Evolutionary conservation across 257 asterid species (phyloP).

Genomic region (Nemophila menziesii): DNA sequence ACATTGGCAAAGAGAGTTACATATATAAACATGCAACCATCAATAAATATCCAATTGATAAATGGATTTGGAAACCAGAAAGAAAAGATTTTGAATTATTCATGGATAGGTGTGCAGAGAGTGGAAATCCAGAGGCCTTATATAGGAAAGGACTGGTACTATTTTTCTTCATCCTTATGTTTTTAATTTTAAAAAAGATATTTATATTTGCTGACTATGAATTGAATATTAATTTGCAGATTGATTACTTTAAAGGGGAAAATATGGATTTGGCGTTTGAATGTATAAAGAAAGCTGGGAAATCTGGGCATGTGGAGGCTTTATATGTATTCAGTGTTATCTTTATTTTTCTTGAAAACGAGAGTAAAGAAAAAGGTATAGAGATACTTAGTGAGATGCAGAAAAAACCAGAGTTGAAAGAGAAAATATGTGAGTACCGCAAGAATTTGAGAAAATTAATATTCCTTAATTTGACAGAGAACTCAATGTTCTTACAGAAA

Average conservation of each 20-base stretch:
- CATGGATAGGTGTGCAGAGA: constrained; percentile 9
- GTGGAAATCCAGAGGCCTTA: constrained; percentile 10
- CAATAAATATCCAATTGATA: constrained; percentile 6
- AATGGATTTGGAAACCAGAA: constrained; percentile 15
- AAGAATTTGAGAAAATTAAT: constrained; percentile 4
- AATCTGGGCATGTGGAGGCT: constrained; percentile 16
- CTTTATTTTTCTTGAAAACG: constrained; percentile 3
- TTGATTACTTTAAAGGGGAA: constrained; percentile 14
- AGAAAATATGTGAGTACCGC: constrained; percentile 3
- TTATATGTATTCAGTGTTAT: constrained; percentile 11
- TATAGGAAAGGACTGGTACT: constrained; percentile 23
- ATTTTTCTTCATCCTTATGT: no score
- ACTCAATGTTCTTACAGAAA: not conserved
- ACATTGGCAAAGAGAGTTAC: constrained; percentile 8
- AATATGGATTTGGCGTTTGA: not conserved
- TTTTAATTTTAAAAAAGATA: no score
- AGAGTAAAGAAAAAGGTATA: constrained; percentile 7
- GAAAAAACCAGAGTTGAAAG: not conserved
- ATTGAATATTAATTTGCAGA: not conserved
- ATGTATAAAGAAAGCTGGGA: constrained; percentile 10
- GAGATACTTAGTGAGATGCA: not conserved
- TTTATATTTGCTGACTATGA: no score
- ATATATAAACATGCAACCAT: constrained; percentile 8
- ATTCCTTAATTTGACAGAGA: constrained; percentile 10
- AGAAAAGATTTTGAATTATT: not conserved